Base-by-base conservation (phyloP, 768 basidiomycete genomes). In the Pleurotus ostreatus region DNA sequence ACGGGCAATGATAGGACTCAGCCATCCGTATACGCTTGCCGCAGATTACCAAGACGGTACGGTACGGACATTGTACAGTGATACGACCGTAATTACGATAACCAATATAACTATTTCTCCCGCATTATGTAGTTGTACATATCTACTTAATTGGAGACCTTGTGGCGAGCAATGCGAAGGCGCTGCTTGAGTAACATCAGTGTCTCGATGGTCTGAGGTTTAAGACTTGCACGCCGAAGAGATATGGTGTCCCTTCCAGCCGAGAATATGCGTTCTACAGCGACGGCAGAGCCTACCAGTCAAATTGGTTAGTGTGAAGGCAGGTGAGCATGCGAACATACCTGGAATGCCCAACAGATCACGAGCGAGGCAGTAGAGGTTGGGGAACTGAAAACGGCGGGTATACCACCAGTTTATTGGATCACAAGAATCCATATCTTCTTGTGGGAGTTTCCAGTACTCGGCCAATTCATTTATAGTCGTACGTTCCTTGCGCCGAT, bases 211-310 rank as follows among this genome's bases (percentile, higher is more conserved):
- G 67, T 71, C 1, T 66, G 55, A 9, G 69, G 64, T 18, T 65
- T 55, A 4, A 72, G 61, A 39, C 70, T 69, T 1, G 68, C 68
- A n/a, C 62, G 61, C 3, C 67, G 66, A 13, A 72, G 56, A 15
- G 66, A 67, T 34, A 71, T 72, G 2, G 68, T 69, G 43, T 72
- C 69, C 2, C 65, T 55, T 20, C 66, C 69, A 22, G 69, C 69
- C 1, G 66, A 71, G 46, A 71, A 72, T 45, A 70, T 61, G 1
- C 65, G 53, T 44, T 71, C 68, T 4, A 71, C 70, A 3, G 71
- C 66, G 5, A 73, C 65, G 38, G 71, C 71, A 37, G 69, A 73
- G 5, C 71, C 70, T 71, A 38, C 4, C 5, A 5, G 23, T 23
- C 23, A 23, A 23, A 23, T 5, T 5, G 1, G 5, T 23, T 23